These are phyloP conservation scores for Cladophialophora psammophila DNA, from an alignment of 2,329 filamentous ascomycete genomes.

Conservation along the genomic window DNA sequence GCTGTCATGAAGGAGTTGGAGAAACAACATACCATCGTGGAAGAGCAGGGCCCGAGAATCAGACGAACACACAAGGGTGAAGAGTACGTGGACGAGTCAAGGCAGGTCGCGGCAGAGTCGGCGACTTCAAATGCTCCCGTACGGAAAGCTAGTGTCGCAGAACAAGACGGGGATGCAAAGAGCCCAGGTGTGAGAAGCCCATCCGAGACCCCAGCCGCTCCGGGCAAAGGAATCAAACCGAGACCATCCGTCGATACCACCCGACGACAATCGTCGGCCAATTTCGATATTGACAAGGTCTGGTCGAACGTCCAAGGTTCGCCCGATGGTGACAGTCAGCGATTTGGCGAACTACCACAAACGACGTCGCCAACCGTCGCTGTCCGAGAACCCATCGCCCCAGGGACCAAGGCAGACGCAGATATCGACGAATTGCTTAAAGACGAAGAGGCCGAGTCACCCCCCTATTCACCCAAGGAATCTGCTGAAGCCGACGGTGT, in stretches of 20 bases:
- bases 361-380: conserved; percentile 48
- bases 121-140: conserved; percentile 56
- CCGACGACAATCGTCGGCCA: conserved; percentile 61
- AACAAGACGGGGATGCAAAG: conserved; percentile 47
- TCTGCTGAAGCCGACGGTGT: conserved; percentile 72
- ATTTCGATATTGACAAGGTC: conserved; percentile 86
- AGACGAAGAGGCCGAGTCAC: conserved; percentile 80
- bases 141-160: conserved; percentile 43
- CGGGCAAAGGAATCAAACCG: conserved; percentile 40
- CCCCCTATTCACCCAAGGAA: conserved; percentile 83
- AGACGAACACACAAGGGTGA: conserved; percentile 94
- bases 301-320: conserved; percentile 73
- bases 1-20: conserved; percentile 65
- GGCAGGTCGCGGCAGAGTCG: conserved; percentile 56
- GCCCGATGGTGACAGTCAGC: conserved; percentile 51
- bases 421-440: conserved; percentile 90
- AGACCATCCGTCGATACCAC: conserved; percentile 51
- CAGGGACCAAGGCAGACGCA: conserved; percentile 70
- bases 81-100: conserved; percentile 82
- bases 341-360: conserved; percentile 55
- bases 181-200: conserved; percentile 41
- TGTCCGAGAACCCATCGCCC: conserved; percentile 47
- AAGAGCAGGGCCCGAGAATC: conserved; percentile 75
- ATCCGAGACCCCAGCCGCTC: conserved; percentile 10
- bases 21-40: conserved; percentile 74